Conservation (phyloP, 352 stramenopile species). For the Pythium aquatile region DNA sequence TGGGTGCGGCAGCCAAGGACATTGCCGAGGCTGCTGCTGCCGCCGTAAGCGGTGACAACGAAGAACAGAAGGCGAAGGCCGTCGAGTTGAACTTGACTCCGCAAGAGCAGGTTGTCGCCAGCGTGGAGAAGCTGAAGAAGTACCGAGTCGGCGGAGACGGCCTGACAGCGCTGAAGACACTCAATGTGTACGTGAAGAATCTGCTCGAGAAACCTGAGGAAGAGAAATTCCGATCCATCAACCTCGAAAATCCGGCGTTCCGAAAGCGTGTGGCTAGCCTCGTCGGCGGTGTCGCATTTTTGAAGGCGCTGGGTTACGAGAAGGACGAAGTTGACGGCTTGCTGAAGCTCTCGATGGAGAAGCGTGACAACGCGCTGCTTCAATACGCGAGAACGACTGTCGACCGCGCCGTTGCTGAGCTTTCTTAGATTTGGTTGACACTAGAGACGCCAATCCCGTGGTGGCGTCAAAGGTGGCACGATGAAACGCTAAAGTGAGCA, state of each 20-base stretch:
- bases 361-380: constrained; percentile 60
- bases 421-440: constrained; percentile 37
- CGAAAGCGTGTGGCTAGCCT: constrained; percentile 86
- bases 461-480: background rate
- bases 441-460: background rate
- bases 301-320: constrained; percentile 88
- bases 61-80: constrained; percentile 38
- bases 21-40: constrained; percentile 23
- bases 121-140: constrained; percentile 79
- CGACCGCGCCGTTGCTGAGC: constrained; percentile 58
- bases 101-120: constrained; percentile 71
- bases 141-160: constrained; percentile 84
- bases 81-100: constrained; percentile 36
- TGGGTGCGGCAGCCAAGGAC: constrained; percentile 69
- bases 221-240: constrained; percentile 91
- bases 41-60: background rate
- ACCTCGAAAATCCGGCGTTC: constrained; percentile 89
- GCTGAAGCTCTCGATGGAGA: constrained; percentile 61
- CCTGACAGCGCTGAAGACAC: constrained; percentile 76
- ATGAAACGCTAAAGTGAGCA: background rate
- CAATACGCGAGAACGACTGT: constrained; percentile 57
- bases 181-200: constrained; percentile 89
- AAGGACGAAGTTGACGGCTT: constrained; percentile 76
- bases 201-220: constrained; percentile 84
- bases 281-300: constrained; percentile 78